Percentiles rank a stretch among this genome's conserved stretches.
These are phyloP conservation scores for Chytriomyces sp. DNA, from an alignment of 192 early-diverging fungal species.

Conservation along the genomic window DNA sequence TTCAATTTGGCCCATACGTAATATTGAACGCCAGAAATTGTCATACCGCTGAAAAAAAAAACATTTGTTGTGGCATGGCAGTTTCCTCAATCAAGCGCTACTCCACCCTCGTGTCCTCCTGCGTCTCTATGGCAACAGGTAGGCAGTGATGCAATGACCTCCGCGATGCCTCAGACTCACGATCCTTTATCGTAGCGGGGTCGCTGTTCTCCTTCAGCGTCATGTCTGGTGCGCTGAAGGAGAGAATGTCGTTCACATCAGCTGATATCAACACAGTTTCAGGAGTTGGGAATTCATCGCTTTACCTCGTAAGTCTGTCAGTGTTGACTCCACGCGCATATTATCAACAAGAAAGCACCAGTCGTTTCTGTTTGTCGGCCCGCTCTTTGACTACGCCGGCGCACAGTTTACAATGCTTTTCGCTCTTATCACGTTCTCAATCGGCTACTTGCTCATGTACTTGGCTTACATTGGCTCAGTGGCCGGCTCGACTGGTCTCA, in stretches of 20 bases:
- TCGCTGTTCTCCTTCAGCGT: constrained; percentile 37
- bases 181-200: constrained; percentile 17
- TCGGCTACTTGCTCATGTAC: constrained; percentile 40
- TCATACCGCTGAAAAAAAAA: not conserved
- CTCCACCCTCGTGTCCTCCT: not conserved
- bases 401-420: constrained; percentile 26
- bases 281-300: constrained; percentile 35
- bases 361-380: constrained; percentile 44
- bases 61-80: not conserved
- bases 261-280: constrained; percentile 41
- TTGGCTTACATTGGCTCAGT: constrained; percentile 28
- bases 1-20: no score
- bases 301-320: constrained; percentile 36
- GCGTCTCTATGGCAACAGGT: constrained; percentile 13
- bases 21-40: no score
- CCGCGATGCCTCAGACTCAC: not conserved
- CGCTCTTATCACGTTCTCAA: constrained; percentile 21
- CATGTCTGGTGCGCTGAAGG: constrained; percentile 26
- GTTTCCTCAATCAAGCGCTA: not conserved
- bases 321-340: not conserved
- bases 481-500: constrained; percentile 10
- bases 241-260: constrained; percentile 14
- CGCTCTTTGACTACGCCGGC: constrained; percentile 41
- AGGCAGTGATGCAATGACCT: not conserved
- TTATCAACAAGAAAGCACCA: not conserved